Evolutionary conservation across 495 filamentous ascomycete genomes (phyloP).

Genomic region (Daldinia caldariorum): DNA sequence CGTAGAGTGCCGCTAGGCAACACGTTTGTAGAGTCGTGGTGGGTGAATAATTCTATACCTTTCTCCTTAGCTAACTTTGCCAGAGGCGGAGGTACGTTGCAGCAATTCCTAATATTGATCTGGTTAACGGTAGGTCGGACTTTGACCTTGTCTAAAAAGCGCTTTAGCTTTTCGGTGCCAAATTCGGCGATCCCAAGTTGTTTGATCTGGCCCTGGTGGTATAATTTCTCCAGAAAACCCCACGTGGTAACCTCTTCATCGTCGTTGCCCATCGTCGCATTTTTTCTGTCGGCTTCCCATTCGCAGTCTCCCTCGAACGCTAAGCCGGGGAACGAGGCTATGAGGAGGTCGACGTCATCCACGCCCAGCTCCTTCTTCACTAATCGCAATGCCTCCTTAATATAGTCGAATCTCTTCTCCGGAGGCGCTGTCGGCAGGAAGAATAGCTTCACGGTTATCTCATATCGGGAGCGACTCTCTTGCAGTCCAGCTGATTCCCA

Average conservation of each 20-base stretch:
- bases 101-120: conserved; percentile 97
- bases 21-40: conserved; percentile 94
- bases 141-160: conserved; percentile 64
- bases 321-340: conserved; percentile 92
- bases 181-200: conserved; percentile 91
- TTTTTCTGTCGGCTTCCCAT: conserved; percentile 73
- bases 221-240: conserved; percentile 77
- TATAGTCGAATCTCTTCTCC: conserved; percentile 69
- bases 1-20: conserved; percentile 83
- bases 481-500: conserved; percentile 74
- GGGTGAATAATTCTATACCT: conserved; percentile 87
- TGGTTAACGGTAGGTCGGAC: conserved; percentile 89
- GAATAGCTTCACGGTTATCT: conserved; percentile 94
- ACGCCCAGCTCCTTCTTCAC: conserved; percentile 82
- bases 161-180: conserved; percentile 77
- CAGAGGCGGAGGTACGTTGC: conserved; percentile 90
- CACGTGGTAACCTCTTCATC: conserved; percentile 73
- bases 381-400: conserved; percentile 77
- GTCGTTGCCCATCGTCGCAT: conserved; percentile 67
- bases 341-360: conserved; percentile 82
- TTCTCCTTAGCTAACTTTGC: conserved; percentile 84
- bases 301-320: conserved; percentile 93
- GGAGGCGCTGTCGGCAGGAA: conserved; percentile 78
- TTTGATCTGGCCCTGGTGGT: conserved; percentile 73
- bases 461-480: conserved; percentile 83